A percentile compares a stretch with the other conserved stretches of the same genome.
phyloP scores from a whole-genome alignment of 257 asterid species.

The Parsonsia alboflavescens region DNA sequence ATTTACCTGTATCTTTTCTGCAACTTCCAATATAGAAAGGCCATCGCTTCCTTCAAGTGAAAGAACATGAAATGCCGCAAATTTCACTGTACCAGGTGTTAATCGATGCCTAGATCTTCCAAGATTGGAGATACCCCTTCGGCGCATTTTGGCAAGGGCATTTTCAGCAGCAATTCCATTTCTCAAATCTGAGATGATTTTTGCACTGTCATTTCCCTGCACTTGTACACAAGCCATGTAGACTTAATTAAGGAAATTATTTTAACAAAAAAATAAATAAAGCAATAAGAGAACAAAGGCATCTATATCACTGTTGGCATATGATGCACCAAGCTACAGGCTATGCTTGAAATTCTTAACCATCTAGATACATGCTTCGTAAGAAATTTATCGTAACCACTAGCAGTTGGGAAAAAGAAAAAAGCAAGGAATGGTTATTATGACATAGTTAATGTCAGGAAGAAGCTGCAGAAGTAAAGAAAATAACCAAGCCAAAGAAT shows the following conservation, averaged over 20 bases:
- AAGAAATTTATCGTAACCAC: background rate
- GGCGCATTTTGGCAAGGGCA: slow-evolving; percentile 81
- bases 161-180: slow-evolving; percentile 86
- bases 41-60: slow-evolving; percentile 85
- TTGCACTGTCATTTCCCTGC: slow-evolving; percentile 59
- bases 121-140: slow-evolving; percentile 68
- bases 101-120: slow-evolving; percentile 82
- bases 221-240: slow-evolving; percentile 13
- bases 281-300: background rate
- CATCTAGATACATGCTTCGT: background rate
- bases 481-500: background rate
- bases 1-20: slow-evolving; percentile 87
- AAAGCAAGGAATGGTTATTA: background rate
- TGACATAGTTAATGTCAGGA: background rate
- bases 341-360: background rate
- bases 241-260: background rate
- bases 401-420: background rate
- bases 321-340: background rate
- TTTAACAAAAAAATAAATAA: background rate
- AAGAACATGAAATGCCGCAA: slow-evolving; percentile 84
- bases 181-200: slow-evolving; percentile 62
- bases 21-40: slow-evolving; percentile 70
- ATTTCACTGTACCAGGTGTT: slow-evolving; percentile 97
- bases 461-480: background rate
- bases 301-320: background rate